These are phyloP conservation scores for Rauvolfia tetraphylla DNA, from an alignment of 257 asterid species.

Conservation along the genomic window DNA sequence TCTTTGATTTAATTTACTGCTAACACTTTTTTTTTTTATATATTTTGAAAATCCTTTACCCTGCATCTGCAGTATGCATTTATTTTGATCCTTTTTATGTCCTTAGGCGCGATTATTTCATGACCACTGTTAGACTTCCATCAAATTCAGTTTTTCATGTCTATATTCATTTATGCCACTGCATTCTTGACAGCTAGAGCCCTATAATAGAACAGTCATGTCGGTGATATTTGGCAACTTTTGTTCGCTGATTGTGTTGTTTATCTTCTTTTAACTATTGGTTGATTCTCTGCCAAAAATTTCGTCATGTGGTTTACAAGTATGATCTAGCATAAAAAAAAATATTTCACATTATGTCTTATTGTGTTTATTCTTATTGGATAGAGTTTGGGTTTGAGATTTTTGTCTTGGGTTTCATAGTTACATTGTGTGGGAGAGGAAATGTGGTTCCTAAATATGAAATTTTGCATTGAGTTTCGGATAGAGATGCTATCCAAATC, in stretches of 20 bases:
- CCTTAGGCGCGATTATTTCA: too few species aligned
- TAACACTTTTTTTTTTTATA: neutral
- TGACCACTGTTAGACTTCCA: neutral
- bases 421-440: too few species aligned
- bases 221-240: too few species aligned
- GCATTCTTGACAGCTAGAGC: neutral
- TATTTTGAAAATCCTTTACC: too few species aligned
- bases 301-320: neutral
- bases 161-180: neutral
- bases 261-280: neutral
- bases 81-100: neutral
- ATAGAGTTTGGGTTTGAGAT: too few species aligned
- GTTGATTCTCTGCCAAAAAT: neutral
- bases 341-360: too few species aligned
- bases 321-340: too few species aligned
- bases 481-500: too few species aligned
- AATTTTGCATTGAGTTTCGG: too few species aligned
- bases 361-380: too few species aligned
- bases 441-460: too few species aligned
- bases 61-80: neutral
- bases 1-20: neutral
- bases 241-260: neutral
- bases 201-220: neutral
- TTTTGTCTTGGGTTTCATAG: too few species aligned
- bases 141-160: neutral